Percentiles rank a stretch among this genome's conserved stretches.
Evolutionary conservation across 805 yeast species (phyloP).

Genomic region (Blastobotrys robertii): DNA sequence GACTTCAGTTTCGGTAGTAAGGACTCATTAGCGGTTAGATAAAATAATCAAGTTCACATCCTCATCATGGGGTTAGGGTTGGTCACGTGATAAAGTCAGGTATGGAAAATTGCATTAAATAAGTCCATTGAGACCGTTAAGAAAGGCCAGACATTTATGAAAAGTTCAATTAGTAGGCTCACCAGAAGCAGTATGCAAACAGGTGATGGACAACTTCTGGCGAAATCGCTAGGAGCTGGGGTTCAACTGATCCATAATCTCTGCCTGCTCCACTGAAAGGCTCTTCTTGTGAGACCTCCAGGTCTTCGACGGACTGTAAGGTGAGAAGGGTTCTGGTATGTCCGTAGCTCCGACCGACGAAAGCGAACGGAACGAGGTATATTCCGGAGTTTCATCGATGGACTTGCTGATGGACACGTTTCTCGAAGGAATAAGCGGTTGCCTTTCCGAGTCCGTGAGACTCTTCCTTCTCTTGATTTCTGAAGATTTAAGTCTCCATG

Average conservation of each 20-base stretch:
- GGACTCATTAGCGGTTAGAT: no score
- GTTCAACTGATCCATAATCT: constrained; percentile 38
- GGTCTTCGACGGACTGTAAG: constrained; percentile 11
- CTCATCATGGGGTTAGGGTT: no score
- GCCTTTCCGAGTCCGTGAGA: not conserved
- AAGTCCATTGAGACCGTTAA: not conserved
- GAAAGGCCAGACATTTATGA: constrained; percentile 1
- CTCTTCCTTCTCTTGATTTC: not conserved
- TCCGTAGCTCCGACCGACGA: constrained; percentile 11
- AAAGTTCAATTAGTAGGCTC: constrained; percentile 1
- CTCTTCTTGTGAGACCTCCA: constrained; percentile 26
- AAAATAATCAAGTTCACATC: no score
- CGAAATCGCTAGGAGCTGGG: constrained; percentile 2
- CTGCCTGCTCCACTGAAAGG: constrained; percentile 45
- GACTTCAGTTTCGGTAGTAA: no score
- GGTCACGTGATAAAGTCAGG: no score
- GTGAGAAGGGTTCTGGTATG: constrained; percentile 16
- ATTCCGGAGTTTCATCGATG: constrained; percentile 10
- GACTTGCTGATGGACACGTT: not conserved
- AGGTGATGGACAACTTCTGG: not conserved
- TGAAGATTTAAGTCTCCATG: constrained; percentile 35
- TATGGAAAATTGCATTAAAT: no score
- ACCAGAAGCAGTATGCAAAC: not conserved
- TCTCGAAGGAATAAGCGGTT: not conserved
- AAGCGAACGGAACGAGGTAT: constrained; percentile 23